Evolutionary conservation across 2,329 filamentous ascomycete species (phyloP), one percentile per base, ranked within the genome.

Genomic region (Keithomyces neogunnii): DNA sequence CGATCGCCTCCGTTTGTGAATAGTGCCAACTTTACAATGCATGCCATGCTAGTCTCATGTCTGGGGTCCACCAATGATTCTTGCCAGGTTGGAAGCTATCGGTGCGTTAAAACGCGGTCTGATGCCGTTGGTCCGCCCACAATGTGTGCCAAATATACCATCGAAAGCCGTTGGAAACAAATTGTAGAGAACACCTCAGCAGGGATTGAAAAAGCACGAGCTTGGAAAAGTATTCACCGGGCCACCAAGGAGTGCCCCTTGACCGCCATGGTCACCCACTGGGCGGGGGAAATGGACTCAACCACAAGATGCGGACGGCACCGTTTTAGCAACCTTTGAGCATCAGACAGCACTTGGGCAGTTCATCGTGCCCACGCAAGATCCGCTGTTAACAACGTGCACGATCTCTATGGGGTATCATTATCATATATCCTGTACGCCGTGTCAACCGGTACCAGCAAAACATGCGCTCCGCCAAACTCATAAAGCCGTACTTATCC

Each of bases 351-450:
- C 39, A 19, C 31, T 32, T 42, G 31, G 38, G 29, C 29, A 26
- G 13, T 31, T 48, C 10, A 30, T 43, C 30, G 6, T 28, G 13
- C 31, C 45, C 39, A 45, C 42, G 43, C 48, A 39, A 47, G 38
- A 44, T 28, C 19, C 35, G 45, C 11, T 30, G 30, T 42, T 26
- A 32, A 44, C 19, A 36, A 43, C 29, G 42, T 38, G n/a, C 33
- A 47, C 35, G 36, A 39, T 44, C 19, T 47, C 47, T 45, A 19
- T 43, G 33, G 51, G 47, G 47, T 52, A 52, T 52, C 51, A 49
- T 43, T 47, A 52, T 52, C 51, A 49, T 43, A 43, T 10, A 50
- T 52, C 51, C 51, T 44, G 47, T 50, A 52, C 51, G 51, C 51
- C 51, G 28, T 52, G 30, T 11, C 5, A 3, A 42, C 36, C 26